Conservation (phyloP, 2,329 filamentous ascomycete genomes). For the Acrocalymma vagum region DNA sequence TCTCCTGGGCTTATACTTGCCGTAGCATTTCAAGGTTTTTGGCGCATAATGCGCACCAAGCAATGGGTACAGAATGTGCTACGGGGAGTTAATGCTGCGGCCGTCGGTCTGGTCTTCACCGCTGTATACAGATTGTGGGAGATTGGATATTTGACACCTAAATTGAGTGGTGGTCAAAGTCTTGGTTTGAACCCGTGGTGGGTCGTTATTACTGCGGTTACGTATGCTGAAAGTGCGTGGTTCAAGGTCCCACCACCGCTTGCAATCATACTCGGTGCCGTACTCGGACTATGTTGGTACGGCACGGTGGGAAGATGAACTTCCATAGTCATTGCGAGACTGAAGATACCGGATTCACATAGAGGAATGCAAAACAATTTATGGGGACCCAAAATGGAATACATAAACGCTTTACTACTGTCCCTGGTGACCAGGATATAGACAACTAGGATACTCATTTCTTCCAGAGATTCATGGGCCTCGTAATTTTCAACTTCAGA, state of each 20-base stretch:
- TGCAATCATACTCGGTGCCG: constrained; percentile 43
- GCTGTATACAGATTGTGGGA: constrained; percentile 51
- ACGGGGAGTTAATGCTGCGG: constrained; percentile 47
- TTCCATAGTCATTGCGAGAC: too few relatives aligned
- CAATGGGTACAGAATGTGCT: constrained; percentile 35
- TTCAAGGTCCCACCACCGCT: constrained; percentile 40
- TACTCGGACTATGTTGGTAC: constrained; percentile 45
- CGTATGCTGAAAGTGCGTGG: constrained; percentile 44
- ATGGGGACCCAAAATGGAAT: too few relatives aligned
- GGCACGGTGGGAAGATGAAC: constrained; percentile 29
- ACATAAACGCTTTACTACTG: too few relatives aligned
- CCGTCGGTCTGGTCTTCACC: constrained; percentile 49
- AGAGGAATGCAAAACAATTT: too few relatives aligned
- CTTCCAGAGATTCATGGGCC: too few relatives aligned
- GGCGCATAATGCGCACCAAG: constrained; percentile 38
- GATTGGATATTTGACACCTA: constrained; percentile 46
- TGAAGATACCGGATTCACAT: too few relatives aligned
- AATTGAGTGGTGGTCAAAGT: constrained; percentile 33
- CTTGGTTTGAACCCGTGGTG: constrained; percentile 48
- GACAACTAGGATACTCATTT: too few relatives aligned
- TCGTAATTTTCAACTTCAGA: too few relatives aligned
- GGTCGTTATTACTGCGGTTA: constrained; percentile 47
- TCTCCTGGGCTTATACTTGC: constrained; percentile 42
- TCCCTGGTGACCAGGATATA: too few relatives aligned
- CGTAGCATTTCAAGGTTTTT: constrained; percentile 41